These are phyloP conservation scores for Ichthyophthirius multifiliis DNA, from an alignment of 169 alveolate genomes.

Conservation along the genomic window DNA sequence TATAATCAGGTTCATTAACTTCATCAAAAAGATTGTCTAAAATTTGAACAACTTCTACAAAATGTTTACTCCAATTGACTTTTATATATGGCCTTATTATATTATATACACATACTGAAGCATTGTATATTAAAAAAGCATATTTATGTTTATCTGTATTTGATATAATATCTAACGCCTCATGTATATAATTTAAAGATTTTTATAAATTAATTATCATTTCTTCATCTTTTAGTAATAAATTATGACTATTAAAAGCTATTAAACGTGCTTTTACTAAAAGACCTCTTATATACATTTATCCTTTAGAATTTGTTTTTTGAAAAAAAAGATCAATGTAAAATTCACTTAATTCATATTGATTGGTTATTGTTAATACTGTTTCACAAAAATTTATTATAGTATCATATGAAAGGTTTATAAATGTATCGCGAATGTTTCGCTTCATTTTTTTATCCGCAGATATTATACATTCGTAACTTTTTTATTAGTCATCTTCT, in stretches of 20 bases:
- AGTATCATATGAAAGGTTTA: slow-evolving; percentile 44
- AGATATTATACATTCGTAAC: slow-evolving; percentile 26
- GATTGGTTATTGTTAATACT: slow-evolving; percentile 55
- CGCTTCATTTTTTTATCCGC: slow-evolving; percentile 40
- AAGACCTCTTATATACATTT: slow-evolving; percentile 78
- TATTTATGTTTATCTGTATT: slow-evolving; percentile 85
- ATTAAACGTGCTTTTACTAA: slow-evolving; percentile 67
- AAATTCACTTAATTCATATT: slow-evolving; percentile 61
- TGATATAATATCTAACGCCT: slow-evolving; percentile 74
- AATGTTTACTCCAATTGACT: slow-evolving; percentile 69
- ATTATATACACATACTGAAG: slow-evolving; percentile 74
- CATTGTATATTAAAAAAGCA: slow-evolving; percentile 76
- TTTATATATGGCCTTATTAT: slow-evolving; percentile 71
- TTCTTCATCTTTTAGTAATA: slow-evolving; percentile 50
- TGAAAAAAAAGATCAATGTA: slow-evolving; percentile 69
- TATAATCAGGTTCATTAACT: slow-evolving; percentile 83
- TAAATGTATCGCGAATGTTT: slow-evolving; percentile 44
- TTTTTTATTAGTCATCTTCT: not conserved
- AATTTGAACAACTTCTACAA: slow-evolving; percentile 76
- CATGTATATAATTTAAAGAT: slow-evolving; percentile 64
- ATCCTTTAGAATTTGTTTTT: slow-evolving; percentile 64
- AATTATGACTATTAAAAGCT: slow-evolving; percentile 22
- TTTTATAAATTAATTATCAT: slow-evolving; percentile 45
- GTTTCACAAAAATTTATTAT: slow-evolving; percentile 75
- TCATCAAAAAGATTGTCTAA: slow-evolving; percentile 81